Conservation (phyloP, 2,329 filamentous ascomycete species). For the Phialocephala subalpina region DNA sequence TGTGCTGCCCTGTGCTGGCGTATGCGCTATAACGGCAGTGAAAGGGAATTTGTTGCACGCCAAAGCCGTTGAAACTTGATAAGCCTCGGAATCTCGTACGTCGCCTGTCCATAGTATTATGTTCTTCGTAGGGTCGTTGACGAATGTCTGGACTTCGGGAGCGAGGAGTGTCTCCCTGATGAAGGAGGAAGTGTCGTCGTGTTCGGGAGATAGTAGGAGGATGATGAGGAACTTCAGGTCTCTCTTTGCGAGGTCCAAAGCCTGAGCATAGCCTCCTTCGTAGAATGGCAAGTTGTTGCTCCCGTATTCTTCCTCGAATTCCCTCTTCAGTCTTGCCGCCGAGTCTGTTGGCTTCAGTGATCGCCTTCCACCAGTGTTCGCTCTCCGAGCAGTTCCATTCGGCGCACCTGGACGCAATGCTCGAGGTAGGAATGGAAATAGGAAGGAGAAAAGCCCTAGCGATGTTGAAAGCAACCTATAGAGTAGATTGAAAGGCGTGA, state of each 20-base stretch:
- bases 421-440: conserved; percentile 83
- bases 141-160: conserved; percentile 74
- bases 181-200: conserved; percentile 89
- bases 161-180: conserved; percentile 83
- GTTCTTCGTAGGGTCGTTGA: conserved; percentile 79
- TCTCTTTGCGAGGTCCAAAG: conserved; percentile 87
- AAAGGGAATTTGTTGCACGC: conserved; percentile 94
- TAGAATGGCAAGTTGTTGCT: conserved; percentile 76
- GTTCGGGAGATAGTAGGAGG: conserved; percentile 87
- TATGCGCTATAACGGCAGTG: conserved; percentile 84
- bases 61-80: conserved; percentile 88
- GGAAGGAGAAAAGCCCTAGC: conserved; percentile 76
- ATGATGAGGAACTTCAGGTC: conserved; percentile 93
- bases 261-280: conserved; percentile 91
- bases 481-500: conserved; percentile 82
- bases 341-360: conserved; percentile 87
- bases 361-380: conserved; percentile 73
- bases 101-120: conserved; percentile 93
- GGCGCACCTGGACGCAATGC: conserved; percentile 62
- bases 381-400: conserved; percentile 61
- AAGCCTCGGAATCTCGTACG: conserved; percentile 91
- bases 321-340: conserved; percentile 85
- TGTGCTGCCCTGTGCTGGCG: conserved; percentile 81
- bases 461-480: conserved; percentile 75
- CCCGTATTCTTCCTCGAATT: conserved; percentile 95